Percentiles rank a stretch among this genome's conserved stretches.
phyloP scores from a whole-genome alignment of 2,329 filamentous ascomycete genomes.

The Cladophialophora chaetospira region DNA sequence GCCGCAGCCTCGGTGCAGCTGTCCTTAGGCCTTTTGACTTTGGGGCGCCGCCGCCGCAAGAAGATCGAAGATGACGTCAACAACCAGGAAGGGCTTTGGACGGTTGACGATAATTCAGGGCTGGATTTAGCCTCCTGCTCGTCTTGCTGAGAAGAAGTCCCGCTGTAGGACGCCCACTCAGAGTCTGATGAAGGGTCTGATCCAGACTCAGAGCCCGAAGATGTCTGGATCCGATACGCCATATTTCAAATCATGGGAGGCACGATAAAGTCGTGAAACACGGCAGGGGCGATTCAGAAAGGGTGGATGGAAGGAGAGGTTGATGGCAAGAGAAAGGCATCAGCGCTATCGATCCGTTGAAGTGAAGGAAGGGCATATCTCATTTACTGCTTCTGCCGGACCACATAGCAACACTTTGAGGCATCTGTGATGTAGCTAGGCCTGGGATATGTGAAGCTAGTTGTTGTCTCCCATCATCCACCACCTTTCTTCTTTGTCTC shows the following conservation, averaged over 20 bases:
- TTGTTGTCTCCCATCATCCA: neutral
- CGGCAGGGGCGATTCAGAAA: neutral
- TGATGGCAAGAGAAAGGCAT: neutral
- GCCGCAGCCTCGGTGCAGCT: slow-evolving; percentile 1
- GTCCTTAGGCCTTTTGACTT: neutral
- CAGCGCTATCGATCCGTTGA: neutral
- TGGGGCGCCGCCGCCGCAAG: neutral
- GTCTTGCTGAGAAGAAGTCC: slow-evolving; percentile 11
- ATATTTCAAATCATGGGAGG: slow-evolving; percentile 9
- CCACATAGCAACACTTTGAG: neutral
- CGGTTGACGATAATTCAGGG: slow-evolving; percentile 10
- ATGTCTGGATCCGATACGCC: slow-evolving; percentile 1
- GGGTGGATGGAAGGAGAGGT: neutral
- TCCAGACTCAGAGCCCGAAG: neutral
- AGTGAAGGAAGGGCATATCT: neutral
- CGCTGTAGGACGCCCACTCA: slow-evolving; percentile 25
- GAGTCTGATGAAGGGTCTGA: slow-evolving; percentile 21
- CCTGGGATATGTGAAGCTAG: no score
- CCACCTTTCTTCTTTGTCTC: slow-evolving; percentile 79
- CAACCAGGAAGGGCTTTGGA: slow-evolving; percentile 15
- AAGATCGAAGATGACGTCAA: slow-evolving; percentile 26
- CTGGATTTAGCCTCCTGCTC: neutral
- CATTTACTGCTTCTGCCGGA: neutral
- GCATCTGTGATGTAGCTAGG: no score
- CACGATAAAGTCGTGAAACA: slow-evolving; percentile 2